Percentiles rank a stretch among this genome's conserved stretches.
These are phyloP conservation scores for Wickerhamomyces hampshirensis DNA, from an alignment of 805 yeast genomes.

Conservation along the genomic window DNA sequence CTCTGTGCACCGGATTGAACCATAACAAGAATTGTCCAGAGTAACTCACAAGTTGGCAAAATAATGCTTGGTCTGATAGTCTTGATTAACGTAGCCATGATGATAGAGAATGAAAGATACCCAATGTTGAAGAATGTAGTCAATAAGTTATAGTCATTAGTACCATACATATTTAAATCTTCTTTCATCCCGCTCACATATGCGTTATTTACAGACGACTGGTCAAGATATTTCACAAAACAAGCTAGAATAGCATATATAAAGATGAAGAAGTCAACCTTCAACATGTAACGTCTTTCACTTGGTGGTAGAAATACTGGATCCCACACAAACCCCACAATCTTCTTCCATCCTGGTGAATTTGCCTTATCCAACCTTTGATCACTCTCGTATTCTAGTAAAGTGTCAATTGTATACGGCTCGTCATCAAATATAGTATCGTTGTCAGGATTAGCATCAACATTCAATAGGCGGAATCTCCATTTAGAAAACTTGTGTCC, in stretches of 20 bases:
- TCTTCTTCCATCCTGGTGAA: neutral
- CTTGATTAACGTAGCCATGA: no score
- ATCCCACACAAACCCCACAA: conserved; percentile 1
- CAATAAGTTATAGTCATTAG: conserved; percentile 44
- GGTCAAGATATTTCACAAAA: conserved; percentile 49
- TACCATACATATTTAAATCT: conserved; percentile 51
- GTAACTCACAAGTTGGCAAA: conserved; percentile 9
- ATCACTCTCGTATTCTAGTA: no score
- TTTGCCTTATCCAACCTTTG: neutral
- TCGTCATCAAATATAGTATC: no score
- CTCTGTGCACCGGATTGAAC: conserved; percentile 4
- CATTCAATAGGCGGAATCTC: no score
- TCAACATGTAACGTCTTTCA: conserved; percentile 35
- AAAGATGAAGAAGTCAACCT: conserved; percentile 53
- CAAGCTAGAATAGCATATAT: conserved; percentile 18
- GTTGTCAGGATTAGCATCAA: no score
- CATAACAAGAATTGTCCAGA: conserved; percentile 12
- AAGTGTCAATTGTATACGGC: no score
- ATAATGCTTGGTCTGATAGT: no score
- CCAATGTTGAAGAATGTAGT: no score
- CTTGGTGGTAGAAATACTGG: neutral
- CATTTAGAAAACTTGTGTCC: no score
- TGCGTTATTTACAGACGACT: conserved; percentile 54
- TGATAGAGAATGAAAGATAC: conserved; percentile 3
- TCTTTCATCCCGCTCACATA: conserved; percentile 58